Conservation (phyloP, 2,329 filamentous ascomycete genomes). For the Sporothrix luriei region DNA sequence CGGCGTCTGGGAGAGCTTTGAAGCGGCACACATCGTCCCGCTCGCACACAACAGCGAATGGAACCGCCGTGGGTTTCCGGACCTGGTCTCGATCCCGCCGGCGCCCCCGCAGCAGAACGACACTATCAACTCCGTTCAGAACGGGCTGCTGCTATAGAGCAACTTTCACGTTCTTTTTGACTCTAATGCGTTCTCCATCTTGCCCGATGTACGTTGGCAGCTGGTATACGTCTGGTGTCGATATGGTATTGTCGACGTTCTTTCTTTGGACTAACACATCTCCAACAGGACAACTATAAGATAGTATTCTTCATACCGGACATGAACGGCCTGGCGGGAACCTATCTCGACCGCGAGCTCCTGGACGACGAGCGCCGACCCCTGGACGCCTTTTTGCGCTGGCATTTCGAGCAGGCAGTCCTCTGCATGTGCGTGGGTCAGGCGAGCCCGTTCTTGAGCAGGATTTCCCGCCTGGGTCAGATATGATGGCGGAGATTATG, state of each 20-base stretch:
- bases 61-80: constrained; percentile 4
- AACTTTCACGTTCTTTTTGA: constrained; percentile 5
- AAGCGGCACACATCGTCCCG: constrained; percentile 22
- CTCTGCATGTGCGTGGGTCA: not conserved
- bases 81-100: constrained; percentile 12
- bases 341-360: constrained; percentile 6
- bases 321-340: not conserved
- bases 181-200: not conserved
- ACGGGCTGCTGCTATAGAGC: constrained; percentile 9
- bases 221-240: too few species aligned
- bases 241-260: too few species aligned
- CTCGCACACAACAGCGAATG: constrained; percentile 13
- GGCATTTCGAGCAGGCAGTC: constrained; percentile 23
- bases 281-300: constrained; percentile 7
- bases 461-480: constrained; percentile 26
- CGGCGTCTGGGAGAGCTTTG: not conserved
- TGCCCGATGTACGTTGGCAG: not conserved
- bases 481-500: constrained; percentile 28
- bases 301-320: constrained; percentile 5
- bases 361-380: constrained; percentile 18
- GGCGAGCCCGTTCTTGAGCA: constrained; percentile 8
- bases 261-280: constrained; percentile 2
- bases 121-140: constrained; percentile 24
- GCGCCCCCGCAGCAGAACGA: not conserved
- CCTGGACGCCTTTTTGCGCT: not conserved